Base-by-base conservation (phyloP, 1,139 yeast genomes). In the Yamadazyma buinensis region DNA sequence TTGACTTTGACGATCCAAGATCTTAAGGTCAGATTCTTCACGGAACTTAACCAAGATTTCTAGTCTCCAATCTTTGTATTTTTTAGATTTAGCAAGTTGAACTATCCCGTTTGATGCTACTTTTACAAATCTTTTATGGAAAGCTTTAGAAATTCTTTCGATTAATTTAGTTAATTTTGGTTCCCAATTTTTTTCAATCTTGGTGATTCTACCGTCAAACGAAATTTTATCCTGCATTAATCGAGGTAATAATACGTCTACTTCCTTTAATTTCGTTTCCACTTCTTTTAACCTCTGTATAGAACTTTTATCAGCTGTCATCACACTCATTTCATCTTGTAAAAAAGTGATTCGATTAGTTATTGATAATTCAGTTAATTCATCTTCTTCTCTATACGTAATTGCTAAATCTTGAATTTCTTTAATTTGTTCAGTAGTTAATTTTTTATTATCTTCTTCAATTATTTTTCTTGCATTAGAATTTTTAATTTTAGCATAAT, bases 51-150 rank as follows among this genome's bases (percentile, higher is more conserved):
- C 97, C 57, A 80, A 59, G 32, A 94, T 85, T 44, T 86, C 86
- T 34, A 94, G 61, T 44, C 79, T 77, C 97, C 98, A 94, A 34
- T 87, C 80, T 21, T 73, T 68, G 51, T 68, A 87, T 33, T 75
- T 61, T 11, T 67, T 74, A 33, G 67, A 70, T 31, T 74, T 75
- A 17, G 69, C 70, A 19, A 88, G 53, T 36, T 69, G 71, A 2
- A 94, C 88, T 46, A 76, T 77, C 10, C 99, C 98, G 28, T 80
- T 86, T 55, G 94, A 84, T 1, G 95, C 95, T 29, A 90, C 90
- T 15, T 76, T 68, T 7, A 69, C 64, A 56, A 92, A 86, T 34
- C 85, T 72, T 23, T 65, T 64, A 15, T 83, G 65, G 55, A 88
- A 92, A 33, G 80, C 77, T 5, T 52, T 45, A 0, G 92, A 80